These are phyloP conservation scores for Coniella vitis DNA, from an alignment of 2,329 filamentous ascomycete species.

Conservation along the genomic window DNA sequence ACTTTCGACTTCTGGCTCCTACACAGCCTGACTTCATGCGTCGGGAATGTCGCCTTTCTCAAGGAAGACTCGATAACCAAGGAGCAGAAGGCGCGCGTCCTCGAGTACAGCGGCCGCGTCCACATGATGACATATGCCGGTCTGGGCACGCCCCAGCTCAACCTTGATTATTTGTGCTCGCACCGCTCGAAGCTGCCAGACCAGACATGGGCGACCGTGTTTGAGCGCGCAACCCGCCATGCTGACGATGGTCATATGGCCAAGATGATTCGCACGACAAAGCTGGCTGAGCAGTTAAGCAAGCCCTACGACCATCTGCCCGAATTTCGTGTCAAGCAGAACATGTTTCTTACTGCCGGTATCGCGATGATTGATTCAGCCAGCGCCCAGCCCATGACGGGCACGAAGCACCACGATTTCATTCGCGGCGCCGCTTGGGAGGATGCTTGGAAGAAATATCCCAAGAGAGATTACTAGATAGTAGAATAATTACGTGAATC, in stretches of 20 bases:
- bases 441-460: constrained; percentile 4
- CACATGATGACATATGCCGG: constrained; percentile 6
- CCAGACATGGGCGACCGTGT: constrained; percentile 2
- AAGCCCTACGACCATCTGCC: constrained; percentile 3
- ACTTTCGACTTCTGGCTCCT: constrained; percentile 6
- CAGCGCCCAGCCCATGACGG: constrained; percentile 3
- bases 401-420: constrained; percentile 3
- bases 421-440: constrained; percentile 4
- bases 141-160: neutral
- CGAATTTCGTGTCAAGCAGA: constrained; percentile 2
- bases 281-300: neutral
- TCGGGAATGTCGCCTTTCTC: constrained; percentile 1
- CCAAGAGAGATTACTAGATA: constrained; percentile 2
- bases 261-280: constrained; percentile 4
- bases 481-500: neutral
- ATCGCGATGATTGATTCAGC: constrained; percentile 5
- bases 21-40: constrained; percentile 1
- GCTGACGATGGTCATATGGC: constrained; percentile 4
- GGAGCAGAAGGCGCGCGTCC: constrained; percentile 3
- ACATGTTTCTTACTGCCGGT: constrained; percentile 2
- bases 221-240: constrained; percentile 2
- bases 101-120: constrained; percentile 3
- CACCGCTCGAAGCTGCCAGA: constrained; percentile 1
- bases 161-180: constrained; percentile 2
- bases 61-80: constrained; percentile 1